A percentile compares a stretch with the other conserved stretches of the same genome.
phyloP scores from a whole-genome alignment of 1,284 basidiomycete genomes.

The Ganoderma lucidum region DNA sequence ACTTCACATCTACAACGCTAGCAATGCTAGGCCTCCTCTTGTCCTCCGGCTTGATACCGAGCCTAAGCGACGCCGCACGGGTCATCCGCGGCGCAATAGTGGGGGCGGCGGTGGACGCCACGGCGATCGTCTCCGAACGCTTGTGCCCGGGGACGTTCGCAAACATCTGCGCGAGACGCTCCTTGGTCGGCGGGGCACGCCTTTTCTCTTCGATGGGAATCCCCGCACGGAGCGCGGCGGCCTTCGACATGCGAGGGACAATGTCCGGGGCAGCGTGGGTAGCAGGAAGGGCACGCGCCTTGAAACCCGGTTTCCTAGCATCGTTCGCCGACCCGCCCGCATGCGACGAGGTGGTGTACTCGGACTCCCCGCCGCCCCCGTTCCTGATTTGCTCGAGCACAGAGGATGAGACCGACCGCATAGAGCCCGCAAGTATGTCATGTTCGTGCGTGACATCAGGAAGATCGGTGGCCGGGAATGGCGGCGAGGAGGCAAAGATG shows the following conservation, averaged over 20 bases:
- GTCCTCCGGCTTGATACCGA: slow-evolving; percentile 50
- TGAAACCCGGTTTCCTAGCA: slow-evolving; percentile 61
- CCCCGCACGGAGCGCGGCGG: slow-evolving; percentile 79
- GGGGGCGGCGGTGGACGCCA: slow-evolving; percentile 80
- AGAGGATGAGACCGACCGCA: slow-evolving; percentile 56
- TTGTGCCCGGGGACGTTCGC: slow-evolving; percentile 82
- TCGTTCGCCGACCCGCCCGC: slow-evolving; percentile 50
- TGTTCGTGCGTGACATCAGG: slow-evolving; percentile 49
- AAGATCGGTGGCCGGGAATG: slow-evolving; percentile 73
- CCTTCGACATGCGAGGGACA: slow-evolving; percentile 78
- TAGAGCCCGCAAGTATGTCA: slow-evolving; percentile 48
- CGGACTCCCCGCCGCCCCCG: slow-evolving; percentile 43
- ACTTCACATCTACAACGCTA: slow-evolving; percentile 34
- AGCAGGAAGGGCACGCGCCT: slow-evolving; percentile 74
- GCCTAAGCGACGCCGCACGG: slow-evolving; percentile 71
- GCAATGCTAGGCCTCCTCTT: slow-evolving; percentile 28
- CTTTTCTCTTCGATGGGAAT: slow-evolving; percentile 48
- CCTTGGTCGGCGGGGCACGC: slow-evolving; percentile 62
- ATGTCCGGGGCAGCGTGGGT: slow-evolving; percentile 71
- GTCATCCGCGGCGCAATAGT: slow-evolving; percentile 77
- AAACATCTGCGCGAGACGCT: slow-evolving; percentile 68
- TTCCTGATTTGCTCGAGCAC: slow-evolving; percentile 54
- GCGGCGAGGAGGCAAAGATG: slow-evolving; percentile 81
- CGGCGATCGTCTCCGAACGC: slow-evolving; percentile 65
- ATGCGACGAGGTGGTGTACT: slow-evolving; percentile 49